Evolutionary conservation across 257 asterid species (phyloP).

Genomic region (Ballota nigra): DNA sequence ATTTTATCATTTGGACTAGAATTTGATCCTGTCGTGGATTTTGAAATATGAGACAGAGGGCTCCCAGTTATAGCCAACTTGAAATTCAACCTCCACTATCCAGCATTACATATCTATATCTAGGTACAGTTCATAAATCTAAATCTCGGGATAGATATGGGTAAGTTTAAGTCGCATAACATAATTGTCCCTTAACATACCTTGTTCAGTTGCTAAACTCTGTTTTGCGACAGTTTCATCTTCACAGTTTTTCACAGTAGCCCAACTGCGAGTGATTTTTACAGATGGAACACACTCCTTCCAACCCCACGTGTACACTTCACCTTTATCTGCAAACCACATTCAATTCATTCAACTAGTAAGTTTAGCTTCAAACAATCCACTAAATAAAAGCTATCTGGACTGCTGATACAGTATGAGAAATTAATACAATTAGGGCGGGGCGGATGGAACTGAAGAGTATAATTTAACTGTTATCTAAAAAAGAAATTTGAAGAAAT

Average conservation of each 20-base stretch:
- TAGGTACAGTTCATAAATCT: neutral
- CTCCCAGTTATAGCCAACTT: slow-evolving; percentile 32
- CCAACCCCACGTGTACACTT: slow-evolving; percentile 83
- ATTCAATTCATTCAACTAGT: neutral
- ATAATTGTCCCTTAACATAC: slow-evolving; percentile 27
- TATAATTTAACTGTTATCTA: neutral
- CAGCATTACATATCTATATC: neutral
- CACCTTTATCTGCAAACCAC: slow-evolving; percentile 47
- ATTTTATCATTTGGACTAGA: slow-evolving; percentile 40
- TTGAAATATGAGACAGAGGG: slow-evolving; percentile 40
- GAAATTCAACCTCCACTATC: slow-evolving; percentile 19
- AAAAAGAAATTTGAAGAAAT: neutral
- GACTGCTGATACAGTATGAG: neutral
- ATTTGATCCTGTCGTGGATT: slow-evolving; percentile 29
- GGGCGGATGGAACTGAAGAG: neutral
- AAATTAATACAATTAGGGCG: neutral
- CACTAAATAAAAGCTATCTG: neutral
- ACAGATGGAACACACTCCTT: slow-evolving; percentile 80
- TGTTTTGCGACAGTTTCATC: slow-evolving; percentile 39
- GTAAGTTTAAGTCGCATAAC: neutral
- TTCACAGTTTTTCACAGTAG: slow-evolving; percentile 33
- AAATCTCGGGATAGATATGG: neutral
- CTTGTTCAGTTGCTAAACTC: slow-evolving; percentile 47
- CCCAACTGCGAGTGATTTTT: slow-evolving; percentile 35
- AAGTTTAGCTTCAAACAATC: neutral